These are phyloP conservation scores for Fusarium neocosmosporiellum DNA, from an alignment of 2,329 filamentous ascomycete species.

Conservation along the genomic window DNA sequence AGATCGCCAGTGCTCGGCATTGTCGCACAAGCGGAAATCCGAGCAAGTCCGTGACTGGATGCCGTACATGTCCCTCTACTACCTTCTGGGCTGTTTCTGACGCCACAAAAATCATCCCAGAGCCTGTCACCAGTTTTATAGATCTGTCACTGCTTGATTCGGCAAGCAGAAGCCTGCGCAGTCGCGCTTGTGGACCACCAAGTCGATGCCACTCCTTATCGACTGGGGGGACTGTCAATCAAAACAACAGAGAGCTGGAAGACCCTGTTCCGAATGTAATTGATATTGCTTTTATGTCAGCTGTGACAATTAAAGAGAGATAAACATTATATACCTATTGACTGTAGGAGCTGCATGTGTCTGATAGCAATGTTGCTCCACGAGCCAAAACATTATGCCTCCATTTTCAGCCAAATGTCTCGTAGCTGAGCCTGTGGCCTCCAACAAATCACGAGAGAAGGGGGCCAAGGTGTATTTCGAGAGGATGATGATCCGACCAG, in stretches of 20 bases:
- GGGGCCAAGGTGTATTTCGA: background rate
- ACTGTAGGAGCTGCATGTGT: background rate
- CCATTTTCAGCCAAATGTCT: background rate
- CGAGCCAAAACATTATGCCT: background rate
- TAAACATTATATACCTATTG: background rate
- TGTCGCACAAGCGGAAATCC: background rate
- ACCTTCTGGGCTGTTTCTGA: background rate
- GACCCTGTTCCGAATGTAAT: background rate
- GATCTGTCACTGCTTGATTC: background rate
- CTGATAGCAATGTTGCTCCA: background rate
- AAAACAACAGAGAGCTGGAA: background rate
- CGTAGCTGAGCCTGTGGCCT: background rate
- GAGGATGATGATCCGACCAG: background rate
- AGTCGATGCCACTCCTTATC: background rate
- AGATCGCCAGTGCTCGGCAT: background rate
- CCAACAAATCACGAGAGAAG: background rate
- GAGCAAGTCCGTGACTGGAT: background rate
- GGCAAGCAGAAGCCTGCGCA: background rate
- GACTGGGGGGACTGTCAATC: background rate
- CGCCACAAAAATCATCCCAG: background rate
- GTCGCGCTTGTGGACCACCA: background rate
- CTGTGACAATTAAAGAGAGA: background rate
- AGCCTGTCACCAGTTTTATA: background rate
- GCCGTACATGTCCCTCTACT: background rate
- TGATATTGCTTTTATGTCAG: background rate